These are phyloP conservation scores for Leersia perrieri DNA, from an alignment of 176 grass and related monocot species.

Conservation along the genomic window DNA sequence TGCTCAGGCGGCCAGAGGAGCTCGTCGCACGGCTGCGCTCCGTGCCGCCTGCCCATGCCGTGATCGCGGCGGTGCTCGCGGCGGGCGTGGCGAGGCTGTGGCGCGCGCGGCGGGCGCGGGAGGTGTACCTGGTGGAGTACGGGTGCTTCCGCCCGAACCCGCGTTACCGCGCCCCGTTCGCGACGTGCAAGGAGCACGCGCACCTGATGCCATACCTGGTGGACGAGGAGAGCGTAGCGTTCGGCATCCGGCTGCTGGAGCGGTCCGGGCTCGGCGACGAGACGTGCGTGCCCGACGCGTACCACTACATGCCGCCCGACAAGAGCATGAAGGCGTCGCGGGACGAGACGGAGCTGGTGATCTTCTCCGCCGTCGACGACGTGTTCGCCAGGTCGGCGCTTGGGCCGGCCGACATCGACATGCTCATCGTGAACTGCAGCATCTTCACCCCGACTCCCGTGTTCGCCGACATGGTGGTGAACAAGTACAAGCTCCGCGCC, in stretches of 20 bases:
- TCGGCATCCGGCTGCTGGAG: constrained; percentile 37
- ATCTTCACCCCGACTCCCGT: constrained; percentile 51
- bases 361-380: constrained; percentile 54
- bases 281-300: constrained; percentile 48
- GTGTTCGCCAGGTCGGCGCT: constrained; percentile 33
- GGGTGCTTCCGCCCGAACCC: constrained; percentile 48
- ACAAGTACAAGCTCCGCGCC: constrained; percentile 44
- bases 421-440: constrained; percentile 60
- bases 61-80: neutral
- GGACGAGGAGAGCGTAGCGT: constrained; percentile 30
- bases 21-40: neutral
- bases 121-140: constrained; percentile 59
- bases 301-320: constrained; percentile 52
- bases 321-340: constrained; percentile 31
- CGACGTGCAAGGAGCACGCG: constrained; percentile 47
- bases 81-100: neutral
- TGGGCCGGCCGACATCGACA: constrained; percentile 19
- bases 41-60: neutral
- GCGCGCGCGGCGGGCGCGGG: neutral
- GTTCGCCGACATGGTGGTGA: constrained; percentile 45
- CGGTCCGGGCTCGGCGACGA: constrained; percentile 52
- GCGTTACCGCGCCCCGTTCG: constrained; percentile 32
- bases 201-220: constrained; percentile 41
- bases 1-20: neutral
- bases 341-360: constrained; percentile 33